phyloP scores from a whole-genome alignment of 495 filamentous ascomycete genomes.

The Acidiella bohemica region DNA sequence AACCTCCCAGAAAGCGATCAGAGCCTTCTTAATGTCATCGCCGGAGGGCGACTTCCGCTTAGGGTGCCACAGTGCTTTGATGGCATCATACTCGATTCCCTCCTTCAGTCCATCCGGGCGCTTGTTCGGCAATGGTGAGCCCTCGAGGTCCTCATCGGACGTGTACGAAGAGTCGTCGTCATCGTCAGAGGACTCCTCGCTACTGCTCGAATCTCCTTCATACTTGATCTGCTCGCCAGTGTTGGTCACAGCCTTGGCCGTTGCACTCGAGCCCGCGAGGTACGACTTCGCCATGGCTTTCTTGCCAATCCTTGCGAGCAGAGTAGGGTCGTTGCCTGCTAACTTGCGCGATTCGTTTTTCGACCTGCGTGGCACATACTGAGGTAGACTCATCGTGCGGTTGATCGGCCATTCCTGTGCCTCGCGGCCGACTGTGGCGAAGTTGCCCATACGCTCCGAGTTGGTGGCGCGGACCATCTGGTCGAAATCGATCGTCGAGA shows the following conservation, averaged over 20 bases:
- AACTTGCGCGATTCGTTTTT: conserved; percentile 32
- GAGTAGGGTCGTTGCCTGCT: conserved; percentile 20
- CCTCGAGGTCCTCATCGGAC: conserved; percentile 37
- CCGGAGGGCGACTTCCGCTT: conserved; percentile 32
- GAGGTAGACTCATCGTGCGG: conserved; percentile 21
- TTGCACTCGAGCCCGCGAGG: not conserved
- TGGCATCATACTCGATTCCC: conserved; percentile 47
- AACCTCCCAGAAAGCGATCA: conserved; percentile 49
- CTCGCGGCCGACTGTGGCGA: conserved; percentile 28
- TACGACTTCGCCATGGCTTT: conserved; percentile 11
- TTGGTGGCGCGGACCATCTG: conserved; percentile 29
- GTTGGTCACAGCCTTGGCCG: not conserved
- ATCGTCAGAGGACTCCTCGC: conserved; percentile 30
- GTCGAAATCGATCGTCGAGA: conserved; percentile 29
- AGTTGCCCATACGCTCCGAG: conserved; percentile 30
- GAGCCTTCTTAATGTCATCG: conserved; percentile 38
- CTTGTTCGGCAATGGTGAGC: conserved; percentile 38
- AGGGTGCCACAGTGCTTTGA: conserved; percentile 54
- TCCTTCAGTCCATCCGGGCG: conserved; percentile 40
- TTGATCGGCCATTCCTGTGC: conserved; percentile 13
- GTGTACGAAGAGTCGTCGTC: conserved; percentile 41
- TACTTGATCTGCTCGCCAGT: conserved; percentile 15
- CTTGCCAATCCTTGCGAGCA: conserved; percentile 22
- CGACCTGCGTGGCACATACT: conserved; percentile 32
- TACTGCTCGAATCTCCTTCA: conserved; percentile 27